Conservation (phyloP, 306 rosid species). For the Dryas octopetala region DNA sequence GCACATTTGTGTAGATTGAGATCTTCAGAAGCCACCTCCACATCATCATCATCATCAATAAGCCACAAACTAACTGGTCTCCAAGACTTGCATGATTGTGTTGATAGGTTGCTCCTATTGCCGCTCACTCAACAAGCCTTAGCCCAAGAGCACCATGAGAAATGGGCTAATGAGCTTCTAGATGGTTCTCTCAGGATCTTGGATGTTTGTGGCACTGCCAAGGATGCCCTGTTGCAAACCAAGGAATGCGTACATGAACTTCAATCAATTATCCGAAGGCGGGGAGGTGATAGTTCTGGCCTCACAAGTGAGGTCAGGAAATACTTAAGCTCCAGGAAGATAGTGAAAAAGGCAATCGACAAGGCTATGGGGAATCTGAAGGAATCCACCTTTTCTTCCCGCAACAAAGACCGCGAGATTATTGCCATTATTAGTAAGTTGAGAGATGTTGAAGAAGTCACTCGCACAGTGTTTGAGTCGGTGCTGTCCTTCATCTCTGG, state of each 20-base stretch:
- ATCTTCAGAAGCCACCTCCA: slow-evolving; percentile 21
- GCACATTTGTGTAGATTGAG: slow-evolving; percentile 31
- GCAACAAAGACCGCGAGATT: not conserved
- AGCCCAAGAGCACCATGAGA: slow-evolving; percentile 23
- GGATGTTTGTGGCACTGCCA: slow-evolving; percentile 31
- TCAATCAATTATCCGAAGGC: slow-evolving; percentile 25
- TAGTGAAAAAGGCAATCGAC: slow-evolving; percentile 22
- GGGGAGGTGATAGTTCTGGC: slow-evolving; percentile 12
- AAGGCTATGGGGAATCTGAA: slow-evolving; percentile 9
- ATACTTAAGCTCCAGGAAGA: slow-evolving; percentile 30
- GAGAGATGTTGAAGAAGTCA: slow-evolving; percentile 23
- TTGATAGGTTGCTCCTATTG: slow-evolving; percentile 35
- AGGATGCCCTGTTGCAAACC: slow-evolving; percentile 29
- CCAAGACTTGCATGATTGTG: slow-evolving; percentile 38
- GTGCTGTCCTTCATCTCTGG: slow-evolving; percentile 25
- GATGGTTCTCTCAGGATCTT: slow-evolving; percentile 37
- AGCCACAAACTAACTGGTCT: slow-evolving; percentile 34
- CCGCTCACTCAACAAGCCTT: slow-evolving; percentile 33
- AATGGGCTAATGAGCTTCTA: slow-evolving; percentile 31
- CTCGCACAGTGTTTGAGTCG: slow-evolving; percentile 27
- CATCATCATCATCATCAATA: slow-evolving; percentile 26
- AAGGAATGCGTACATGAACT: slow-evolving; percentile 21
- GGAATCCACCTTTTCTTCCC: not conserved
- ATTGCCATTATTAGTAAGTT: slow-evolving; percentile 12
- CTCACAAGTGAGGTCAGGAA: slow-evolving; percentile 27